Percentiles rank a stretch among this genome's conserved stretches.
Evolutionary conservation across 495 filamentous ascomycete genomes (phyloP).

Genomic region (Choiromyces venosus): DNA sequence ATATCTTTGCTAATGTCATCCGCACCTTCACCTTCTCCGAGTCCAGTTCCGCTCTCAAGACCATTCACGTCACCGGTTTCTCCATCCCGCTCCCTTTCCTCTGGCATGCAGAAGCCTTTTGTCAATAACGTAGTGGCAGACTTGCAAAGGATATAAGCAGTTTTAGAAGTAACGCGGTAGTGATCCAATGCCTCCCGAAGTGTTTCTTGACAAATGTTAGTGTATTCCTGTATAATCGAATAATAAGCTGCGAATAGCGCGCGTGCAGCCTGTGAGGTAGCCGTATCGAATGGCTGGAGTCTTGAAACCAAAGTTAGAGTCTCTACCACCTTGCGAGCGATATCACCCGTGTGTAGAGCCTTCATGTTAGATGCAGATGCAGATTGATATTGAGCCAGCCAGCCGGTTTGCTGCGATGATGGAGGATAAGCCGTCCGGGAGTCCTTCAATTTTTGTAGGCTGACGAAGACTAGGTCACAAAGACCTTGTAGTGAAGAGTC

Average conservation of each 20-base stretch:
- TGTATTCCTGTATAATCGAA: slow-evolving; percentile 72
- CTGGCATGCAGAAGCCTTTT: slow-evolving; percentile 85
- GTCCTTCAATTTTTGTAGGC: slow-evolving; percentile 64
- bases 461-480: slow-evolving; percentile 64
- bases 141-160: slow-evolving; percentile 66
- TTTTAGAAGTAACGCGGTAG: slow-evolving; percentile 64
- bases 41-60: slow-evolving; percentile 84
- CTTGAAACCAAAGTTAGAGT: slow-evolving; percentile 50
- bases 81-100: slow-evolving; percentile 64
- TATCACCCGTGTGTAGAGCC: slow-evolving; percentile 53
- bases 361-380: slow-evolving; percentile 54
- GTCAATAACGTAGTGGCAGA: slow-evolving; percentile 68
- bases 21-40: slow-evolving; percentile 91
- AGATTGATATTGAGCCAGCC: slow-evolving; percentile 58
- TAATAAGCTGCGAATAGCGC: slow-evolving; percentile 61
- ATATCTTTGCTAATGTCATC: slow-evolving; percentile 98
- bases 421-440: slow-evolving; percentile 46
- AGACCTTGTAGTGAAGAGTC: slow-evolving; percentile 55
- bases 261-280: slow-evolving; percentile 48
- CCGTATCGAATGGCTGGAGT: slow-evolving; percentile 47
- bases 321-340: slow-evolving; percentile 51
- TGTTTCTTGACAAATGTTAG: slow-evolving; percentile 52
- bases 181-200: slow-evolving; percentile 52
- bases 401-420: slow-evolving; percentile 56
- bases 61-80: slow-evolving; percentile 55